phyloP scores from a whole-genome alignment of 2,329 filamentous ascomycete species.

The Blastomyces silverae region DNA sequence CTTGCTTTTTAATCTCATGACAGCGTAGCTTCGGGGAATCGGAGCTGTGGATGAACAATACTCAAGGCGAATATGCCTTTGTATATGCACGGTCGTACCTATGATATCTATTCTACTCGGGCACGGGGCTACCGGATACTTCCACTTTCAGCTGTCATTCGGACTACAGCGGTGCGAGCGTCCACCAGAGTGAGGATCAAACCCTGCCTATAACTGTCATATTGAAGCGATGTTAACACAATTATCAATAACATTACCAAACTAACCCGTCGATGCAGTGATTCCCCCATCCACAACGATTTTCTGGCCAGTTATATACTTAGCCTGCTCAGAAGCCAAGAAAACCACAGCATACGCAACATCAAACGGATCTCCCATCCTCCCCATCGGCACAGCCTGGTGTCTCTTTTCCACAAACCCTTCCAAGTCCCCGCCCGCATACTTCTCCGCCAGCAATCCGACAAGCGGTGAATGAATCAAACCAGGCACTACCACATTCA shows the following conservation, averaged over 20 bases:
- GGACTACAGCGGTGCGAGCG: background rate
- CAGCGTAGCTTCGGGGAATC: background rate
- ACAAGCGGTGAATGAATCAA: conserved; percentile 53
- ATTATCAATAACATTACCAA: background rate
- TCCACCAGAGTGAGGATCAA: background rate
- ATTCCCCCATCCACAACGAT: conserved; percentile 46
- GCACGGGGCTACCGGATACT: background rate
- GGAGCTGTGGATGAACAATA: background rate
- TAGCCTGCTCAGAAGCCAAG: conserved; percentile 52
- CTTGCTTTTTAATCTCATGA: background rate
- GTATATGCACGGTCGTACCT: background rate
- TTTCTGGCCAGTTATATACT: conserved; percentile 55
- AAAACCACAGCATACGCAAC: conserved; percentile 53
- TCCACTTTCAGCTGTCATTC: background rate
- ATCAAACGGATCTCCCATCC: conserved; percentile 55
- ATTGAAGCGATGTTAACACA: too few species aligned
- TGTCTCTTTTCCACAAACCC: conserved; percentile 49
- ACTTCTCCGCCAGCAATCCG: conserved; percentile 42
- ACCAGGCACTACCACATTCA: conserved; percentile 53
- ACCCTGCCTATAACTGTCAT: too few species aligned
- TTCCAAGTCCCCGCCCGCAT: conserved; percentile 42
- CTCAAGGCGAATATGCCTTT: too few species aligned
- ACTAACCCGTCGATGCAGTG: conserved; percentile 13
- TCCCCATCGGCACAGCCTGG: conserved; percentile 48
- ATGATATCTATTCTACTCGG: background rate